Evolutionary conservation across 169 alveolate species (phyloP).

Genomic region (Plasmodium malariae): DNA sequence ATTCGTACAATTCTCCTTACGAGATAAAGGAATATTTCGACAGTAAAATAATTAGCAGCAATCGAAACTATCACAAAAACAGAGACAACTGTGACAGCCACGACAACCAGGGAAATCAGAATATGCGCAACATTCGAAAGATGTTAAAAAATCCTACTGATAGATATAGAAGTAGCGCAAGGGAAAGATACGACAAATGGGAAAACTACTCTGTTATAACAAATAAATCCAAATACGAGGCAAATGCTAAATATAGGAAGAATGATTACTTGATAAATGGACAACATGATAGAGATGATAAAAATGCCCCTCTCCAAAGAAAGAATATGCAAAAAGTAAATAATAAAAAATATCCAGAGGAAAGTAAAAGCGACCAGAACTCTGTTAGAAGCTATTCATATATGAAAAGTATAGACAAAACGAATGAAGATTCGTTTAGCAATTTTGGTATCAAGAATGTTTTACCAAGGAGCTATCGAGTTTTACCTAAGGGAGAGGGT

Average conservation of each 20-base stretch:
- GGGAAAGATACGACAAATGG: not conserved
- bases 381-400: not conserved
- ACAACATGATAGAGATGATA: not conserved
- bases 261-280: not conserved
- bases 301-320: not conserved
- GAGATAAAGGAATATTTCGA: constrained; percentile 28
- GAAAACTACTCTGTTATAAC: not conserved
- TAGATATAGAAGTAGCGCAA: not conserved
- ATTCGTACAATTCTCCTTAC: constrained; percentile 17
- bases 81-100: not conserved
- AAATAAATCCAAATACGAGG: not conserved
- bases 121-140: not conserved
- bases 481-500: constrained; percentile 9
- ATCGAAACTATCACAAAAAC: not conserved
- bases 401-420: not conserved
- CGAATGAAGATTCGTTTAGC: not conserved
- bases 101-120: not conserved
- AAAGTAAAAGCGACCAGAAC: not conserved
- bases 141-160: not conserved
- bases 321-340: not conserved
- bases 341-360: not conserved
- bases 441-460: not conserved
- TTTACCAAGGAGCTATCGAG: not conserved
- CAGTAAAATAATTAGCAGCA: constrained; percentile 2
- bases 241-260: not conserved